Percentiles rank a stretch among this genome's conserved stretches.
phyloP scores from a whole-genome alignment of 164 flowering plant genomes.

The Akebia trifoliata region DNA sequence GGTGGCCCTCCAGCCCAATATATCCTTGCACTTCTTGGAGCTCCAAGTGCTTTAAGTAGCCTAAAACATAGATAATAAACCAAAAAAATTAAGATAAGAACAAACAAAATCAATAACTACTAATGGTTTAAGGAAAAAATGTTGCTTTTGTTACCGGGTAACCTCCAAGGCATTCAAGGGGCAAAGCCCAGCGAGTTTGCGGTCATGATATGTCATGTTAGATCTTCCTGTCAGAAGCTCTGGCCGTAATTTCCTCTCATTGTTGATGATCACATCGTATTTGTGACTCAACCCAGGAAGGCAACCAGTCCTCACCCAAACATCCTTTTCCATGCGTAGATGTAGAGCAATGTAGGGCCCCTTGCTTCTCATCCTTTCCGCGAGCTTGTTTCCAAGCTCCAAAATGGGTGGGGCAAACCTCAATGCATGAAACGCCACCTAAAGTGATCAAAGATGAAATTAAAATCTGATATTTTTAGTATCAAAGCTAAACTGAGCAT shows the following conservation, averaged over 20 bases:
- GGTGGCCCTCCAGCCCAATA: slow-evolving; percentile 96
- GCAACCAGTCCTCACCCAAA: slow-evolving; percentile 98
- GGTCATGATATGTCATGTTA: slow-evolving; percentile 83
- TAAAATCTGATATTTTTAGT: neutral
- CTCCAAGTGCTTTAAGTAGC: slow-evolving; percentile 93
- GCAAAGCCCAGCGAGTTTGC: slow-evolving; percentile 94
- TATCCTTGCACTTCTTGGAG: slow-evolving; percentile 69
- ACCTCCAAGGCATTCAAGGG: slow-evolving; percentile 89
- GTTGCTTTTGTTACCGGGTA: slow-evolving; percentile 44
- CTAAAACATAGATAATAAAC: slow-evolving; percentile 26
- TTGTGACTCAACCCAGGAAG: slow-evolving; percentile 79
- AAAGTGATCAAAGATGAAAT: slow-evolving; percentile 5
- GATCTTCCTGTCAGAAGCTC: slow-evolving; percentile 86
- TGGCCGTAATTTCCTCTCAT: slow-evolving; percentile 69
- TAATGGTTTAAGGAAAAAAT: neutral
- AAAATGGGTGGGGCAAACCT: slow-evolving; percentile 67
- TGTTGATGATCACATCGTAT: slow-evolving; percentile 63
- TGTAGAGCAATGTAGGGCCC: slow-evolving; percentile 96
- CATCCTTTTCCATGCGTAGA: slow-evolving; percentile 96
- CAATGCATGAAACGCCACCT: slow-evolving; percentile 95
- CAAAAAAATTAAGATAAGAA: neutral
- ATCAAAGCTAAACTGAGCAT: neutral
- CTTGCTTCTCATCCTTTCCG: slow-evolving; percentile 76
- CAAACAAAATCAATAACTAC: neutral
- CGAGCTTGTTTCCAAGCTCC: slow-evolving; percentile 79